Percentiles rank a stretch among this genome's conserved stretches.
These are phyloP conservation scores for Chytriomyces sp. DNA, from an alignment of 192 early-diverging fungal species.

Conservation along the genomic window DNA sequence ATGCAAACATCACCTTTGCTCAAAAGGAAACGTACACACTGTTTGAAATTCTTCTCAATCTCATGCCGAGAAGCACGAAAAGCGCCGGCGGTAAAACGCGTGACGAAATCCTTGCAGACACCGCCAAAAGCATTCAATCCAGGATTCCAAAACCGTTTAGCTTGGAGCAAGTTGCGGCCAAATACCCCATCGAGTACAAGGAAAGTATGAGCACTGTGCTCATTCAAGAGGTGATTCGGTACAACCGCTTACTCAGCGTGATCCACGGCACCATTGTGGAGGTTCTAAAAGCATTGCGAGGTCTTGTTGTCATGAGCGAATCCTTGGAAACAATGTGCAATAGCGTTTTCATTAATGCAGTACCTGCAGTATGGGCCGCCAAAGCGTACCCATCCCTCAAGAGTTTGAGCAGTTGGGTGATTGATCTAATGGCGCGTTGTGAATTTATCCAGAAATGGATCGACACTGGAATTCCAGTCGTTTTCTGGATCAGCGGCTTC, in stretches of 20 bases:
- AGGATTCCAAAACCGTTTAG: conserved; percentile 59
- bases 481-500: conserved; percentile 68
- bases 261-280: conserved; percentile 62
- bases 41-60: conserved; percentile 56
- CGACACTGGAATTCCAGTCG: conserved; percentile 57
- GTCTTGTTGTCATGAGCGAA: conserved; percentile 65
- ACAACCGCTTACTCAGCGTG: conserved; percentile 55
- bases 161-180: conserved; percentile 50
- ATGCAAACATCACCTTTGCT: conserved; percentile 69
- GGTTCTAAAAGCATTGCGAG: conserved; percentile 58
- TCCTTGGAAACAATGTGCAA: conserved; percentile 61
- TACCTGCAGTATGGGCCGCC: conserved; percentile 55
- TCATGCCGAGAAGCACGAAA: conserved; percentile 59
- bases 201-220: conserved; percentile 66
- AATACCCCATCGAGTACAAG: conserved; percentile 65
- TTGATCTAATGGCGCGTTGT: conserved; percentile 55
- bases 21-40: conserved; percentile 64
- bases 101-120: conserved; percentile 57
- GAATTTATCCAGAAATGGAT: conserved; percentile 68
- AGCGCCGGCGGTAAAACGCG: conserved; percentile 53
- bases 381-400: conserved; percentile 67
- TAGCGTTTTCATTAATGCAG: conserved; percentile 63
- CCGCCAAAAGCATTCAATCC: conserved; percentile 51
- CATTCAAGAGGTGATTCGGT: conserved; percentile 65
- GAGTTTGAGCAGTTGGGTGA: conserved; percentile 58